phyloP scores from a whole-genome alignment of 805 yeast species.

The Pichia insulana region DNA sequence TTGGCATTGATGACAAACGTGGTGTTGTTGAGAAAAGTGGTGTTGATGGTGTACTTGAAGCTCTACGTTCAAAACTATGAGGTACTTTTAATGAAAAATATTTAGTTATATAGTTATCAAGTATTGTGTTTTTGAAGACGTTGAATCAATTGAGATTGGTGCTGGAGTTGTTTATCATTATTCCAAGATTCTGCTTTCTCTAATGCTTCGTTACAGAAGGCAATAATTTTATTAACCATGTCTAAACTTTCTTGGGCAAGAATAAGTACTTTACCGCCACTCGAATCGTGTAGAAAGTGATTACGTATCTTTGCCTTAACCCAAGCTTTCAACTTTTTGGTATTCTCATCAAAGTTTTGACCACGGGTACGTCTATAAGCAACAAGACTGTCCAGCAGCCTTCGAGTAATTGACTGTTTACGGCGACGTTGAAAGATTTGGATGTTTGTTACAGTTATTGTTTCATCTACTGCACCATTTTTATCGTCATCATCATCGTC shows the following conservation, averaged over 20 bases:
- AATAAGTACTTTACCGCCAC: slow-evolving; percentile 68
- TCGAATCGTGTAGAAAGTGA: slow-evolving; percentile 33
- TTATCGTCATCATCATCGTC: slow-evolving; percentile 10
- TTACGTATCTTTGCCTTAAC: slow-evolving; percentile 21
- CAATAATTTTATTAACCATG: slow-evolving; percentile 75
- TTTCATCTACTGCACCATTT: too few relatives aligned
- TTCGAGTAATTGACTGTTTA: slow-evolving; percentile 18
- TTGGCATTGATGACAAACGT: slow-evolving; percentile 35
- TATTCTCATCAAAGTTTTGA: slow-evolving; percentile 9
- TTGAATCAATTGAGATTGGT: slow-evolving; percentile 20
- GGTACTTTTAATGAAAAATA: too few relatives aligned
- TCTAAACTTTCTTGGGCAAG: slow-evolving; percentile 86
- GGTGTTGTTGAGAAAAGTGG: slow-evolving; percentile 19
- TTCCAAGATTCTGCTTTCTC: slow-evolving; percentile 82
- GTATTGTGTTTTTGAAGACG: slow-evolving; percentile 20
- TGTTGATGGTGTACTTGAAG: slow-evolving; percentile 10
- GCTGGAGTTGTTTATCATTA: slow-evolving; percentile 22
- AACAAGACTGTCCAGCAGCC: slow-evolving; percentile 23
- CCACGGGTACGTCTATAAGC: slow-evolving; percentile 18
- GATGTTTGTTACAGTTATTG: slow-evolving; percentile 8
- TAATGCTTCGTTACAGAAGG: slow-evolving; percentile 77
- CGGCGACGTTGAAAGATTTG: slow-evolving; percentile 10
- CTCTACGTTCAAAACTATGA: background rate
- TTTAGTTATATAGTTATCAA: too few relatives aligned
- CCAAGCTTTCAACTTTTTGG: slow-evolving; percentile 16